These are phyloP conservation scores for Neonectria hederae DNA, from an alignment of 2,329 filamentous ascomycete genomes.

Conservation along the genomic window DNA sequence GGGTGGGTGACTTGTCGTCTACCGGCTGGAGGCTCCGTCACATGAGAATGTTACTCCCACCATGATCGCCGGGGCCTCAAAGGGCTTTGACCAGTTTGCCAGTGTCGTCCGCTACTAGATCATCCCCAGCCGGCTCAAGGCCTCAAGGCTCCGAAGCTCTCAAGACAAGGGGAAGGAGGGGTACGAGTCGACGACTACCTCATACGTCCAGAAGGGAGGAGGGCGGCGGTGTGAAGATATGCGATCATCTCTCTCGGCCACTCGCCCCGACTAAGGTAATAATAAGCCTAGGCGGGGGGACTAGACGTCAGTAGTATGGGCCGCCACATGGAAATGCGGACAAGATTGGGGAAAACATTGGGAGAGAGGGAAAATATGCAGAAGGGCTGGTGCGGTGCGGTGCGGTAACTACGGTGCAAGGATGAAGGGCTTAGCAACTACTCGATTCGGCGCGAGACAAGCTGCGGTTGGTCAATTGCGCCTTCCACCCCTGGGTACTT, in stretches of 20 bases:
- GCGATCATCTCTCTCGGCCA: neutral
- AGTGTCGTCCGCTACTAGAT: constrained; percentile 6
- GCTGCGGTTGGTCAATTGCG: constrained; percentile 38
- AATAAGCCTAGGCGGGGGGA: neutral
- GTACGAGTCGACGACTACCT: neutral
- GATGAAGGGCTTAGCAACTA: constrained; percentile 37
- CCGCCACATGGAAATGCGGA: constrained; percentile 2
- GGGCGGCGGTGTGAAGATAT: constrained; percentile 25
- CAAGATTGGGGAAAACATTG: neutral
- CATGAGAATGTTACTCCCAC: neutral
- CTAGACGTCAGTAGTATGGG: neutral
- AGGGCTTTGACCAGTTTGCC: neutral
- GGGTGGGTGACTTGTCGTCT: constrained; percentile 13
- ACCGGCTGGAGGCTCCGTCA: neutral
- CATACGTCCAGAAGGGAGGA: neutral
- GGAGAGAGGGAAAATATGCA: neutral
- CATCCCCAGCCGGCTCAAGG: constrained; percentile 1
- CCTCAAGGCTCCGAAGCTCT: neutral
- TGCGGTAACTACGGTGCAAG: constrained; percentile 27
- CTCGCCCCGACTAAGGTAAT: neutral
- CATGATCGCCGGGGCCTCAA: neutral
- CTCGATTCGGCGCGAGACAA: constrained; percentile 40
- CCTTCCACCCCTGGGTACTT: constrained; percentile 35
- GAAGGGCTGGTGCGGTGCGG: constrained; percentile 1
- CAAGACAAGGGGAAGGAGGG: neutral